A percentile compares a stretch with the other conserved stretches of the same genome.
Evolutionary conservation across 768 basidiomycete species (phyloP).

Genomic region (Porphyrellus cyaneotinctus): DNA sequence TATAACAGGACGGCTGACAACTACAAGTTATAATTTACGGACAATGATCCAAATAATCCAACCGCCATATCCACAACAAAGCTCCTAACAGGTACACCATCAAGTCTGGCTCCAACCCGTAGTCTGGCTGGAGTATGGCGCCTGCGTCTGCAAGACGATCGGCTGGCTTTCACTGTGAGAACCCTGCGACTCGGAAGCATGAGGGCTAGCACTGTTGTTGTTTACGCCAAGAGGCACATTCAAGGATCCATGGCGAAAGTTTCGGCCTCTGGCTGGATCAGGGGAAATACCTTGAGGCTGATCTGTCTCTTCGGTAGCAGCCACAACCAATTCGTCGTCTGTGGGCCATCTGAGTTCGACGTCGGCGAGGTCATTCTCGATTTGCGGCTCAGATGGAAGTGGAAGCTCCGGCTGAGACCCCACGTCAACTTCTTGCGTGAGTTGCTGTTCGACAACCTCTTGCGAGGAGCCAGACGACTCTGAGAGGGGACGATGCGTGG

Average conservation of each 20-base stretch:
- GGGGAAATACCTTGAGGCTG: conserved; percentile 1
- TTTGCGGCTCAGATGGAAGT: not conserved
- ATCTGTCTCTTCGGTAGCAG: not conserved
- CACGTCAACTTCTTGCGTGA: conserved; percentile 39
- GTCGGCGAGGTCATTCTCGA: conserved; percentile 9
- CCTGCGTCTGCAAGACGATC: conserved; percentile 45
- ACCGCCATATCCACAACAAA: not conserved
- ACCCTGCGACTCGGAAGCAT: conserved; percentile 7
- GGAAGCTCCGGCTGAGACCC: conserved; percentile 6
- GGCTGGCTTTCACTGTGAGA: conserved; percentile 31
- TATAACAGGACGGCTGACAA: conserved; percentile 11
- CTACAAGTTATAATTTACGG: not conserved
- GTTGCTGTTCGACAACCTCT: conserved; percentile 44
- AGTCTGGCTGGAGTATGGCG: conserved; percentile 48
- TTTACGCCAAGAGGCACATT: conserved; percentile 10
- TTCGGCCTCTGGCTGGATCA: conserved; percentile 9
- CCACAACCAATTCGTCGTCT: conserved; percentile 17
- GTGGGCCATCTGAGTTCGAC: conserved; percentile 28
- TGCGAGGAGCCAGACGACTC: conserved; percentile 36
- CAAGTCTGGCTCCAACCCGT: conserved; percentile 30
- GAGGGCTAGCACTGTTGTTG: not conserved
- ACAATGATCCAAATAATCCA: not conserved
- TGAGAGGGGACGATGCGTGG: conserved; percentile 14
- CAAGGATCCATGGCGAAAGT: conserved; percentile 22
- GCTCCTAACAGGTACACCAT: not conserved